These are phyloP conservation scores for Tulasnella sp. DNA, from an alignment of 768 basidiomycete genomes.

Conservation along the genomic window DNA sequence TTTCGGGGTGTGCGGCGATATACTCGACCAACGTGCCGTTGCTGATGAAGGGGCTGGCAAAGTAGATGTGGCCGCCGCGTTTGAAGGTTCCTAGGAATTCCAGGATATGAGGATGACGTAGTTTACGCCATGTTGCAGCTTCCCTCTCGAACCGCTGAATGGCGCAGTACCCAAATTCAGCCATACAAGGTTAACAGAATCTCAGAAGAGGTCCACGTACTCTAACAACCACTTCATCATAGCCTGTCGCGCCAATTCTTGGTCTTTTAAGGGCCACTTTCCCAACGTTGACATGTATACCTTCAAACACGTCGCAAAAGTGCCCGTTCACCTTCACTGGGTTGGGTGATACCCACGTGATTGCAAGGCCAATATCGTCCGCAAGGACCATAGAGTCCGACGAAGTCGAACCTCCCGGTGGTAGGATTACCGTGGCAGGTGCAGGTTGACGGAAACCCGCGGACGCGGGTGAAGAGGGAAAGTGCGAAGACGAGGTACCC, in stretches of 20 bases:
- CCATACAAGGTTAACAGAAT: too few relatives aligned
- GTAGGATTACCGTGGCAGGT: neutral
- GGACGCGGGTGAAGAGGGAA: slow-evolving; percentile 18
- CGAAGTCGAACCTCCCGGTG: neutral
- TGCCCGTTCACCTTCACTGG: neutral
- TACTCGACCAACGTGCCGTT: neutral
- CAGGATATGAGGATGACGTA: neutral
- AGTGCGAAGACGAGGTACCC: neutral
- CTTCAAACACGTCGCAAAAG: neutral
- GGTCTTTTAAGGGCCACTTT: neutral
- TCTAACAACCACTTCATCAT: neutral
- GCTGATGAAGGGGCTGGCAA: neutral
- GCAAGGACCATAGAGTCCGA: neutral
- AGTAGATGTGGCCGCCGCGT: neutral
- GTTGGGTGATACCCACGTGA: neutral
- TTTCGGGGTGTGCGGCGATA: neutral
- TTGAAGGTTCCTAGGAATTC: neutral
- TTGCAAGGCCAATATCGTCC: neutral
- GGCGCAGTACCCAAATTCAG: too few relatives aligned
- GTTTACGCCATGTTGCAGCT: neutral
- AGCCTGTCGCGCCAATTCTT: neutral
- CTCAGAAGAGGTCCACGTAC: neutral
- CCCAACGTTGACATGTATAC: neutral
- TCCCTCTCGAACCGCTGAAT: neutral
- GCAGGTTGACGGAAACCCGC: slow-evolving; percentile 10